phyloP scores from a whole-genome alignment of 331 rosid genomes.

The Rhamnella rubrinervis region DNA sequence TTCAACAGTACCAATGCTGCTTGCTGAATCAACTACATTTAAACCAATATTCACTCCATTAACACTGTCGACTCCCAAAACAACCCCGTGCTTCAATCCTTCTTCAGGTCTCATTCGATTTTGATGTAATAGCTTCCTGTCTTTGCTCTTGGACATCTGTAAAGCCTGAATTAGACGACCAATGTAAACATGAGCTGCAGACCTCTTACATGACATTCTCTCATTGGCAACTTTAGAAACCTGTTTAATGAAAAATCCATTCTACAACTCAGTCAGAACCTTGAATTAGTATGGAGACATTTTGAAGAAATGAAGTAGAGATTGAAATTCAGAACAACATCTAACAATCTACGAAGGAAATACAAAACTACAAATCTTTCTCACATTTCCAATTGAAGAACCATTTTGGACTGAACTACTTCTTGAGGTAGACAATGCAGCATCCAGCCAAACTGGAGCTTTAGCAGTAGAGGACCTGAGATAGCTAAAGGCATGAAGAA shows the following conservation, averaged over 20 bases:
- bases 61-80: slow-evolving; percentile 22
- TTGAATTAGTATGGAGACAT: slow-evolving; percentile 1
- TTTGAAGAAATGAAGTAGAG: slow-evolving; percentile 6
- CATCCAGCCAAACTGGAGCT: slow-evolving; percentile 44
- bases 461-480: slow-evolving; percentile 49
- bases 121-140: slow-evolving; percentile 15
- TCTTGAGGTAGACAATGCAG: slow-evolving; percentile 34
- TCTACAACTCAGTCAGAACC: slow-evolving; percentile 8
- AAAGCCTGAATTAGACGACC: slow-evolving; percentile 48
- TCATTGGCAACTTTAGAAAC: slow-evolving; percentile 17
- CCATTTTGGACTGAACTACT: slow-evolving; percentile 30
- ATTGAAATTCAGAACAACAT: background rate
- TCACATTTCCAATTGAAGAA: slow-evolving; percentile 52
- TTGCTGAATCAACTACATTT: slow-evolving; percentile 32
- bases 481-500: slow-evolving; percentile 19
- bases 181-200: slow-evolving; percentile 67
- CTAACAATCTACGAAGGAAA: background rate
- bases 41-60: slow-evolving; percentile 20
- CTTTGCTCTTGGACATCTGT: slow-evolving; percentile 32
- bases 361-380: slow-evolving; percentile 6
- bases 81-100: slow-evolving; percentile 34
- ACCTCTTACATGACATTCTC: slow-evolving; percentile 49
- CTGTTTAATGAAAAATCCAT: slow-evolving; percentile 32
- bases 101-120: slow-evolving; percentile 33
- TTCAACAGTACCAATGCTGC: slow-evolving; percentile 13